Conservation (phyloP, 306 rosid genomes). For the Ammopiptanthus mongolicus region DNA sequence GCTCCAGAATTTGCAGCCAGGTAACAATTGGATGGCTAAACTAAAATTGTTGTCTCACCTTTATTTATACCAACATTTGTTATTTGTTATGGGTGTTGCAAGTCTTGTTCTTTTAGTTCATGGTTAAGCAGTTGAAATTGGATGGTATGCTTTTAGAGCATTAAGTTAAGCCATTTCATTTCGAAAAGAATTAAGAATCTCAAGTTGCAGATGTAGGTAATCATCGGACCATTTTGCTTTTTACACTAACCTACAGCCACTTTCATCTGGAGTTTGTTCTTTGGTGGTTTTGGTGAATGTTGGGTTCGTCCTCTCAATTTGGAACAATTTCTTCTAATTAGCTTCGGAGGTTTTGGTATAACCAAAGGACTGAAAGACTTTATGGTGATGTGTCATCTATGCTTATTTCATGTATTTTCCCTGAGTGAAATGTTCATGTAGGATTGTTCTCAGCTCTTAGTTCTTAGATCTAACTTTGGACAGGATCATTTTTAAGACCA, state of each 20-base stretch:
- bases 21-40: conserved; percentile 28
- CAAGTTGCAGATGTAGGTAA: not conserved
- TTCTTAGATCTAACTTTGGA: not conserved
- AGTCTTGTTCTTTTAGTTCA: not conserved
- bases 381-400: not conserved
- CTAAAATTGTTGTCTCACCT: not conserved
- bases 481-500: not conserved
- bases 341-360: too few relatives aligned
- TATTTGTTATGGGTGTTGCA: not conserved
- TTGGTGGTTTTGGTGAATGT: not conserved
- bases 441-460: not conserved
- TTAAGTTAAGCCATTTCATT: not conserved
- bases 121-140: not conserved
- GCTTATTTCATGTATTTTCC: not conserved
- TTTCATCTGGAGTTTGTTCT: not conserved
- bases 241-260: not conserved
- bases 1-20: conserved; percentile 58
- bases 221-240: not conserved
- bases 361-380: too few relatives aligned
- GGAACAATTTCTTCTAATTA: not conserved
- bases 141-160: not conserved
- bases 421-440: not conserved
- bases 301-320: not conserved
- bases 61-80: not conserved
- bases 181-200: conserved; percentile 8